These are phyloP conservation scores for Corylus avellana DNA, from an alignment of 306 rosid species.

Conservation along the genomic window DNA sequence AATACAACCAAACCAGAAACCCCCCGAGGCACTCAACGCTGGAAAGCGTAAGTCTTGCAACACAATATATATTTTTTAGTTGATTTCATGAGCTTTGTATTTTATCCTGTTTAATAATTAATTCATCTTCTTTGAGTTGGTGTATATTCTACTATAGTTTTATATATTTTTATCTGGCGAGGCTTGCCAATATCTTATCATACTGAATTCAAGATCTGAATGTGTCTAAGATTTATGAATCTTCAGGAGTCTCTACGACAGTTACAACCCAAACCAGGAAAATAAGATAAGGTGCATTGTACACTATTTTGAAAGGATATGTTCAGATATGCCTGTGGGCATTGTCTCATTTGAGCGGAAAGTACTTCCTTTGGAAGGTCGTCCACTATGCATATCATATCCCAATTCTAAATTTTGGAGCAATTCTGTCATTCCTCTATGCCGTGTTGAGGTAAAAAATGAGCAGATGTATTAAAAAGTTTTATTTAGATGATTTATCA, in stretches of 20 bases:
- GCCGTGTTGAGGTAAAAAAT: slow-evolving; percentile 67
- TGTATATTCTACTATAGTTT: background rate
- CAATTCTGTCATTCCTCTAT: slow-evolving; percentile 63
- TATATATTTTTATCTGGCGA: background rate
- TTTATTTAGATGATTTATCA: background rate
- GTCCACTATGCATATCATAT: slow-evolving; percentile 45
- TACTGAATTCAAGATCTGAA: background rate
- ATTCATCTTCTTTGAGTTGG: background rate
- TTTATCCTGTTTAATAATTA: background rate
- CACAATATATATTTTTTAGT: background rate
- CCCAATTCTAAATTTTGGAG: slow-evolving; percentile 71
- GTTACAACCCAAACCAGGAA: slow-evolving; percentile 60
- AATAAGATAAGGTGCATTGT: slow-evolving; percentile 76
- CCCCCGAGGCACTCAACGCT: too few relatives aligned
- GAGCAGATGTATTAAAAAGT: slow-evolving; percentile 6
- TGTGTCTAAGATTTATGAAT: slow-evolving; percentile 13
- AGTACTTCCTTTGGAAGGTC: slow-evolving; percentile 60
- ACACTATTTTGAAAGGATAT: slow-evolving; percentile 84
- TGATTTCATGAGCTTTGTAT: background rate
- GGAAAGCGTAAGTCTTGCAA: background rate
- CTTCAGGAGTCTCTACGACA: slow-evolving; percentile 71
- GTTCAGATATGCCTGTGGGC: slow-evolving; percentile 63
- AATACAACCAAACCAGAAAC: too few relatives aligned
- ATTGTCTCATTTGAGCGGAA: slow-evolving; percentile 86
- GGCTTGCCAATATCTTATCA: background rate